Evolutionary conservation across 352 stramenopile genomes (phyloP), one percentile per base, ranked within the genome.

Genomic region (Pythium vanterpoolii): DNA sequence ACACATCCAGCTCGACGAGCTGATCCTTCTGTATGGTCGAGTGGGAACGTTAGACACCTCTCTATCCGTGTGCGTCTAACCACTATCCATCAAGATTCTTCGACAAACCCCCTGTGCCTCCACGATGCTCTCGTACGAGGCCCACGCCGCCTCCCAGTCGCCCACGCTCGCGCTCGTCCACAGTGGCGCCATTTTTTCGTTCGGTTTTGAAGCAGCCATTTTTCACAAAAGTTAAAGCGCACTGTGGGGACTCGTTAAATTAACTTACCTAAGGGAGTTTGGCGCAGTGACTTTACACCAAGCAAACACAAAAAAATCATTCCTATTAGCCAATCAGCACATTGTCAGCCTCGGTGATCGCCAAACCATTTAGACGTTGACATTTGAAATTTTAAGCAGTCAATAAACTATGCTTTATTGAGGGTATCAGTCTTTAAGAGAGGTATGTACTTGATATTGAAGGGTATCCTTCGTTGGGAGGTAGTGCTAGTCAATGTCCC

Each of bases 1-100:
- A 92, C 33, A 42, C 61, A 56, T 92, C 82, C 27, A 92, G 64
- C 56, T 62, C 69, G 44, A 68, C 72, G 26, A 92, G 68, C 3
- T 77, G 69, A 40, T 80, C 72, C 64, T 87, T 86, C 76, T 91
- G 19, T 13, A 38, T 36, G 53, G n/a, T 3, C 21, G 10, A 18
- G 38, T n/a, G 36, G 18, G 66, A 11, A 18, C 40, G 21, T 49
- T 48, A 46, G 23, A 45, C n/a, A 6, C 39, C 16, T 42, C 16
- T 45, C 19, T 6, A 24, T 18, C 39, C 19, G 38, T 47, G 55
- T 40, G 49, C 8, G 42, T 21, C 27, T 34, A 28, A 21, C 33
- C 8, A 18, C 11, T 9, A 5, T 43, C 6, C 3, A 34, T 5
- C 10, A 40, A 40, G 34, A 36, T 11, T 23, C 10, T 7, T 34